Evolutionary conservation across 768 basidiomycete species (phyloP).

Genomic region (Termitomyces sp.): DNA sequence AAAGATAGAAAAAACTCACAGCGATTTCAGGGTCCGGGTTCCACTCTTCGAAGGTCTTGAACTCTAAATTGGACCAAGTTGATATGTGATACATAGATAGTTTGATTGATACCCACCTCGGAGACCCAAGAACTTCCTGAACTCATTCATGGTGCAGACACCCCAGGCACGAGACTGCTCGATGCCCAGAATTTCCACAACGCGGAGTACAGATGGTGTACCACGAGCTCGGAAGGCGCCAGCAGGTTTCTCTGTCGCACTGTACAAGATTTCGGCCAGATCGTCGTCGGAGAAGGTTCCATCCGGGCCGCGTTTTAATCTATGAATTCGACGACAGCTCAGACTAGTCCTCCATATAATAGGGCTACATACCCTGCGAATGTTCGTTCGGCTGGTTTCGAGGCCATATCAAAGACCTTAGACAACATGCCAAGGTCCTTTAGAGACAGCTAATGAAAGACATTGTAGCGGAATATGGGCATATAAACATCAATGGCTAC

Average conservation of each 20-base stretch:
- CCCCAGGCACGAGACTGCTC: conserved; percentile 55
- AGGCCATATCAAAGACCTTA: conserved; percentile 18
- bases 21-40: conserved; percentile 45
- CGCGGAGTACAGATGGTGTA: conserved; percentile 43
- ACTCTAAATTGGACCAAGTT: conserved; percentile 25
- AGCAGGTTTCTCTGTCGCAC: conserved; percentile 45
- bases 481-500: conserved; percentile 17
- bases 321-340: conserved; percentile 14
- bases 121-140: conserved; percentile 48
- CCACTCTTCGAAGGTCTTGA: conserved; percentile 54
- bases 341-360: neutral
- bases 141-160: conserved; percentile 56
- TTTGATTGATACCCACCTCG: conserved; percentile 29
- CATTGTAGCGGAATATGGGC: neutral
- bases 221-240: conserved; percentile 48
- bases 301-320: conserved; percentile 43
- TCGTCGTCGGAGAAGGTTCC: conserved; percentile 54
- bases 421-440: conserved; percentile 24
- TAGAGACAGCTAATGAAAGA: conserved; percentile 22
- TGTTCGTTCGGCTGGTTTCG: conserved; percentile 36
- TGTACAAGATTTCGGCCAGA: conserved; percentile 45
- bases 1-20: conserved; percentile 24
- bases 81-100: neutral
- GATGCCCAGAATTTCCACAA: conserved; percentile 59
- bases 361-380: conserved; percentile 40